phyloP scores from a whole-genome alignment of 805 yeast genomes.

The Pichia rugopelliculosa region DNA sequence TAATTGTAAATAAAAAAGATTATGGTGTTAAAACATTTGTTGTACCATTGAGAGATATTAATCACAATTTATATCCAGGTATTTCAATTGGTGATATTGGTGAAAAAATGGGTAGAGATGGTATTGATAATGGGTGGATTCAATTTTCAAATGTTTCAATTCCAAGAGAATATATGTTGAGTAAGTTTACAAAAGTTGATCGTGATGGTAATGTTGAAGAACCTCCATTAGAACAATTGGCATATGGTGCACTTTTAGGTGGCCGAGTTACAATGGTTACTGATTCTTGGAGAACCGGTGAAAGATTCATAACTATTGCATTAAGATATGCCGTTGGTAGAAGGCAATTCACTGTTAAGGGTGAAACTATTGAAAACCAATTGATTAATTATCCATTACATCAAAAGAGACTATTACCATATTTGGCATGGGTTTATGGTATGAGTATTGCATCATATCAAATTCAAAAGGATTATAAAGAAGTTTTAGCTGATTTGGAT shows the following conservation, averaged over 20 bases:
- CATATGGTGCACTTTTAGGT: constrained; percentile 78
- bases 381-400: constrained; percentile 82
- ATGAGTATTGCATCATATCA: constrained; percentile 64
- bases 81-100: constrained; percentile 87
- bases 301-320: constrained; percentile 77
- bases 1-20: constrained; percentile 74
- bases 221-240: constrained; percentile 82
- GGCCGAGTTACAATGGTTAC: constrained; percentile 89
- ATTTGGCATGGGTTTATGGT: constrained; percentile 70
- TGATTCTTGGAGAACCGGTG: constrained; percentile 76
- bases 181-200: constrained; percentile 67
- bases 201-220: constrained; percentile 60
- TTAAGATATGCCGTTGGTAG: constrained; percentile 84
- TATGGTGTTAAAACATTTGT: constrained; percentile 90
- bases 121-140: constrained; percentile 95
- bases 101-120: constrained; percentile 92
- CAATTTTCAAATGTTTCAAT: constrained; percentile 79
- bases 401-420: constrained; percentile 83
- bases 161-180: constrained; percentile 77
- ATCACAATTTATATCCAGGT: constrained; percentile 72
- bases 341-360: constrained; percentile 63
- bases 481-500: constrained; percentile 48
- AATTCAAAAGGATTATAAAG: constrained; percentile 44
- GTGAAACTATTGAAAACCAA: constrained; percentile 51
- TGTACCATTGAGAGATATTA: constrained; percentile 76